Conservation (phyloP, 148 eudicot species). For the Cornus kousa region DNA sequence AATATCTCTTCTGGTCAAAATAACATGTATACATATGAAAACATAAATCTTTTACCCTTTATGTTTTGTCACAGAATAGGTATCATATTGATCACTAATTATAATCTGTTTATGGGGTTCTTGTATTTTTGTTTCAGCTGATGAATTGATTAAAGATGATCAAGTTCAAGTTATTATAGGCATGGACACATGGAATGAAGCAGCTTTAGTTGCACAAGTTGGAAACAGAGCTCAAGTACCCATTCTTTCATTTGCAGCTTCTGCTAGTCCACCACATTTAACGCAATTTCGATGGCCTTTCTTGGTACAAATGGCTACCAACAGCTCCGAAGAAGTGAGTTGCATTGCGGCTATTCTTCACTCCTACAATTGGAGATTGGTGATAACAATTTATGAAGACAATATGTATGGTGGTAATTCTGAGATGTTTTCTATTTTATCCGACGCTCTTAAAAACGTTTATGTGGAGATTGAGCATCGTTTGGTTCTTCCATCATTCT, state of each 20-base stretch:
- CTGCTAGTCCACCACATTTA: conserved; percentile 12
- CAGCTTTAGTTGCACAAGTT: conserved; percentile 30
- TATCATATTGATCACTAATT: too few species aligned
- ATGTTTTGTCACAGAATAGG: too few species aligned
- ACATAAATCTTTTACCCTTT: too few species aligned
- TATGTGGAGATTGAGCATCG: conserved; percentile 32
- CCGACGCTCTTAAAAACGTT: conserved; percentile 30
- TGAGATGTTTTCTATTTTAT: conserved; percentile 17
- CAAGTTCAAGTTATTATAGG: conserved; percentile 27
- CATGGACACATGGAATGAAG: conserved; percentile 32
- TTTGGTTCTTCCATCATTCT: conserved; percentile 33
- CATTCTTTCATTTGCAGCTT: conserved; percentile 30
- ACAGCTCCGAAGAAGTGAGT: conserved; percentile 21
- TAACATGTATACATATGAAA: too few species aligned
- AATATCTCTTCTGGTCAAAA: neutral
- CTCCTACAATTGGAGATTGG: conserved; percentile 40
- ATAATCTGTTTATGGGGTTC: neutral
- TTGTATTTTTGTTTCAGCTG: conserved; percentile 17
- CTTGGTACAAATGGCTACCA: conserved; percentile 34
- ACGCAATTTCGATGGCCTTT: conserved; percentile 29
- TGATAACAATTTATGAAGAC: conserved; percentile 45
- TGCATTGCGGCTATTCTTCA: conserved; percentile 33
- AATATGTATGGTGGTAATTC: conserved; percentile 33
- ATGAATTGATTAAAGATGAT: conserved; percentile 22
- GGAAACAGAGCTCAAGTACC: conserved; percentile 38